phyloP scores from a whole-genome alignment of 805 yeast species.

The Hanseniaspora hatyaiensis region DNA sequence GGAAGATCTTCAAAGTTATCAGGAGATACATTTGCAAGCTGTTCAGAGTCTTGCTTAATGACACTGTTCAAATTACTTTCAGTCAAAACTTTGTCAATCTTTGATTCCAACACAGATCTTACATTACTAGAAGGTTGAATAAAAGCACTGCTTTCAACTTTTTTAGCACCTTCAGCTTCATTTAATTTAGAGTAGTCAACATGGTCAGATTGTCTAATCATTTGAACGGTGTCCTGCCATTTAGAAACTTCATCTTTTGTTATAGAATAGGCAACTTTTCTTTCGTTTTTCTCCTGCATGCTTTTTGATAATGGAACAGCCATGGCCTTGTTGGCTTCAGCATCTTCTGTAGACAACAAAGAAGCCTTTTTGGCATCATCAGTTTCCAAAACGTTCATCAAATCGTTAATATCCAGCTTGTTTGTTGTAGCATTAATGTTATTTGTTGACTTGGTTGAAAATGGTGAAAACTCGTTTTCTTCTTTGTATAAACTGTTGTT shows the following conservation, averaged over 20 bases:
- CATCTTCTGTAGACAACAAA: constrained; percentile 32
- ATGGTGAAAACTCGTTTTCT: constrained; percentile 62
- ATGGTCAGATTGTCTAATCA: constrained; percentile 74
- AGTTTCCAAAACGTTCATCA: constrained; percentile 56
- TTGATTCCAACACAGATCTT: constrained; percentile 52
- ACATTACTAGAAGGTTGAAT: constrained; percentile 36
- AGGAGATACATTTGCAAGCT: constrained; percentile 10
- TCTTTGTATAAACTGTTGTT: constrained; percentile 11
- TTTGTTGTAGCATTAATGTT: constrained; percentile 28
- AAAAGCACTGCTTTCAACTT: constrained; percentile 46
- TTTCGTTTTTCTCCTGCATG: constrained; percentile 72
- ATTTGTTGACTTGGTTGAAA: constrained; percentile 16
- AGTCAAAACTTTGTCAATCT: constrained; percentile 47
- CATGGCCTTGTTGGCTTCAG: constrained; percentile 36
- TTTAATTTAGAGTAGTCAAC: constrained; percentile 46
- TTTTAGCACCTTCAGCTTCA: constrained; percentile 27
- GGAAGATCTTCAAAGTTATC: constrained; percentile 82
- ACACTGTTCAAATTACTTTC: constrained; percentile 63
- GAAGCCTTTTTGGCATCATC: constrained; percentile 42
- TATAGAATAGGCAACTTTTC: constrained; percentile 81
- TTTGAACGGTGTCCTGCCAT: constrained; percentile 77
- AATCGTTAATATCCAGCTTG: constrained; percentile 56
- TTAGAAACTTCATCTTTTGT: constrained; percentile 74
- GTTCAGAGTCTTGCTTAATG: constrained; percentile 37
- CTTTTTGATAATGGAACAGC: constrained; percentile 77